These are phyloP conservation scores for Amanita phalloides DNA, from an alignment of 768 basidiomycete species.

Conservation along the genomic window DNA sequence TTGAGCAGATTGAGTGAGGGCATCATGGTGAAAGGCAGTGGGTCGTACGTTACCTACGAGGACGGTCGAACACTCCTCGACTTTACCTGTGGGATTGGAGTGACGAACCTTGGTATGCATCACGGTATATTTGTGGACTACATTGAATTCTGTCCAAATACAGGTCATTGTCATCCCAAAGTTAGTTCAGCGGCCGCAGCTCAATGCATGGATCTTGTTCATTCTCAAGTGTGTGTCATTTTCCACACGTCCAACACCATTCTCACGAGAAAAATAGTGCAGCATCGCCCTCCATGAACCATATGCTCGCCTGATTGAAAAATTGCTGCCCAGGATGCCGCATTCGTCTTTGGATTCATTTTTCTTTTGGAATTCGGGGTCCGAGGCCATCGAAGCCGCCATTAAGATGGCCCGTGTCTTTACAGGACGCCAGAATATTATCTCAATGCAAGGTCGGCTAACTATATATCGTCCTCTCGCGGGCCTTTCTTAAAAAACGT, in stretches of 20 bases:
- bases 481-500: not conserved
- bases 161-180: constrained; percentile 82
- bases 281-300: constrained; percentile 84
- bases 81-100: constrained; percentile 84
- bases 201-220: constrained; percentile 74
- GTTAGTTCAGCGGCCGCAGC: constrained; percentile 84
- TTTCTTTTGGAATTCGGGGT: constrained; percentile 96
- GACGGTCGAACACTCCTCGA: constrained; percentile 72
- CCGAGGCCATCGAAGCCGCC: constrained; percentile 85
- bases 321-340: constrained; percentile 83
- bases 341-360: constrained; percentile 86
- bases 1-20: constrained; percentile 37
- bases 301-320: constrained; percentile 79
- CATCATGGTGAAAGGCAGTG: constrained; percentile 56
- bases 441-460: constrained; percentile 69
- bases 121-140: not conserved
- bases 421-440: constrained; percentile 81
- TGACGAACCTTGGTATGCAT: constrained; percentile 65
- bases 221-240: constrained; percentile 56
- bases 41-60: constrained; percentile 62
- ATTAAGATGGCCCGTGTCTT: constrained; percentile 76
- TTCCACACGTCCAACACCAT: not conserved
- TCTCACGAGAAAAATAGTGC: constrained; percentile 37
- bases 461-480: not conserved
- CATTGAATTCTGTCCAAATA: not conserved